Conservation (phyloP, 495 filamentous ascomycete genomes). For the Penicillium egyptiacum region DNA sequence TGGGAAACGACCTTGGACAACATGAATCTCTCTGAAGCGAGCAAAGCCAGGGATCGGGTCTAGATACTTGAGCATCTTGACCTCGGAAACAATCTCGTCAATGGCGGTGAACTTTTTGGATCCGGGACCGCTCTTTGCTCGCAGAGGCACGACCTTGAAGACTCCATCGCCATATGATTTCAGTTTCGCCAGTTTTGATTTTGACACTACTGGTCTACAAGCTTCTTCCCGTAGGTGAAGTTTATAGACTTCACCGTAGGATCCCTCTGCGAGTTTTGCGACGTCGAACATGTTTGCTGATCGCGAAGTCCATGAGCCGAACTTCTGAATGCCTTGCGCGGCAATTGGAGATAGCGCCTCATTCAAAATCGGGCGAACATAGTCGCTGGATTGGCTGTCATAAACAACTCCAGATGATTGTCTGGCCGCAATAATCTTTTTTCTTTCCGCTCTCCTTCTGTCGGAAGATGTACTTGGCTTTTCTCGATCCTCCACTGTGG, state of each 20-base stretch:
- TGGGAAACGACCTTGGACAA: slow-evolving; percentile 70
- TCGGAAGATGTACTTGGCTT: slow-evolving; percentile 2
- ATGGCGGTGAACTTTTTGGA: slow-evolving; percentile 51
- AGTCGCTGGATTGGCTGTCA: slow-evolving; percentile 39
- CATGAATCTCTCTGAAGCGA: slow-evolving; percentile 75
- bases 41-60: slow-evolving; percentile 85
- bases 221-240: slow-evolving; percentile 42
- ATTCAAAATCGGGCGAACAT: slow-evolving; percentile 41
- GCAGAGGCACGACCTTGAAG: slow-evolving; percentile 53
- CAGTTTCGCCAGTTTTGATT: slow-evolving; percentile 41
- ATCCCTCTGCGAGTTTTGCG: slow-evolving; percentile 52
- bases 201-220: slow-evolving; percentile 40
- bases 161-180: slow-evolving; percentile 46
- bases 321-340: slow-evolving; percentile 43
- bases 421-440: slow-evolving; percentile 22
- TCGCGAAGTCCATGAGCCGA: slow-evolving; percentile 43
- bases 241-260: slow-evolving; percentile 54
- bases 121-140: slow-evolving; percentile 43
- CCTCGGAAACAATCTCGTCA: slow-evolving; percentile 61
- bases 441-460: slow-evolving; percentile 18
- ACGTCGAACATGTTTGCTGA: slow-evolving; percentile 45
- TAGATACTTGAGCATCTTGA: slow-evolving; percentile 72
- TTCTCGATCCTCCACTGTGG: neutral
- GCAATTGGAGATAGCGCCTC: slow-evolving; percentile 41
- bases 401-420: slow-evolving; percentile 40